Percentiles rank a stretch among this genome's conserved stretches.
Conservation (phyloP, 345 rosid genomes). For the Triadica sebifera region DNA sequence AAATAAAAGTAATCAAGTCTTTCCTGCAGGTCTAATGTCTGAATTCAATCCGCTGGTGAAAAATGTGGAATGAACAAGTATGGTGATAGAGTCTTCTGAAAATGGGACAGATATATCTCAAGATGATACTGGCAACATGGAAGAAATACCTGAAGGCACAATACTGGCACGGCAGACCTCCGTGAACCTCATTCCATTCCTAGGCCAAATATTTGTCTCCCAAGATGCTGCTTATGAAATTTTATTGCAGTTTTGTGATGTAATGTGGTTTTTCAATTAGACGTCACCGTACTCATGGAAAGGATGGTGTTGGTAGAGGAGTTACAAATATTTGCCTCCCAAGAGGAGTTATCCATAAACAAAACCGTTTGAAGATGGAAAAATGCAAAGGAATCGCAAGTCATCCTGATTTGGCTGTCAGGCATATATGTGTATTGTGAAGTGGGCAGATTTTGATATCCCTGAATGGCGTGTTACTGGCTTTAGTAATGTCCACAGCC, state of each 20-base stretch:
- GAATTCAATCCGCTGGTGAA: not conserved
- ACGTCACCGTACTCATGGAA: slow-evolving; percentile 23
- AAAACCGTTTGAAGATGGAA: slow-evolving; percentile 23
- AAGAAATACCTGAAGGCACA: slow-evolving; percentile 23
- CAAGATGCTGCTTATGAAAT: slow-evolving; percentile 30
- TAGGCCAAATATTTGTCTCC: slow-evolving; percentile 24
- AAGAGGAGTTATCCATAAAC: slow-evolving; percentile 23
- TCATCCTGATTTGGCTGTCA: slow-evolving; percentile 28
- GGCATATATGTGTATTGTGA: slow-evolving; percentile 20
- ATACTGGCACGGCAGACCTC: slow-evolving; percentile 17
- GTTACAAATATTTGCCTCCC: slow-evolving; percentile 29
- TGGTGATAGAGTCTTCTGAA: slow-evolving; percentile 19
- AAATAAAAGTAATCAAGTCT: not conserved
- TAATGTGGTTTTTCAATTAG: slow-evolving; percentile 29
- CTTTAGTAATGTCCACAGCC: slow-evolving; percentile 25
- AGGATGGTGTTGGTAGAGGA: slow-evolving; percentile 27
- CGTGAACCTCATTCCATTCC: slow-evolving; percentile 19
- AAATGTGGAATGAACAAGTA: slow-evolving; percentile 21
- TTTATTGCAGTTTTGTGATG: slow-evolving; percentile 24
- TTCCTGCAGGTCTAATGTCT: slow-evolving; percentile 1
- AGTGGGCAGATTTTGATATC: slow-evolving; percentile 25
- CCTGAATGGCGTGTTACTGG: slow-evolving; percentile 33
- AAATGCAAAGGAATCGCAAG: slow-evolving; percentile 28
- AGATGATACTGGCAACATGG: slow-evolving; percentile 13
- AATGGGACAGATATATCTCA: slow-evolving; percentile 18